Evolutionary conservation across 1,139 yeast species (phyloP).

Genomic region (Fermentozyma sake): DNA sequence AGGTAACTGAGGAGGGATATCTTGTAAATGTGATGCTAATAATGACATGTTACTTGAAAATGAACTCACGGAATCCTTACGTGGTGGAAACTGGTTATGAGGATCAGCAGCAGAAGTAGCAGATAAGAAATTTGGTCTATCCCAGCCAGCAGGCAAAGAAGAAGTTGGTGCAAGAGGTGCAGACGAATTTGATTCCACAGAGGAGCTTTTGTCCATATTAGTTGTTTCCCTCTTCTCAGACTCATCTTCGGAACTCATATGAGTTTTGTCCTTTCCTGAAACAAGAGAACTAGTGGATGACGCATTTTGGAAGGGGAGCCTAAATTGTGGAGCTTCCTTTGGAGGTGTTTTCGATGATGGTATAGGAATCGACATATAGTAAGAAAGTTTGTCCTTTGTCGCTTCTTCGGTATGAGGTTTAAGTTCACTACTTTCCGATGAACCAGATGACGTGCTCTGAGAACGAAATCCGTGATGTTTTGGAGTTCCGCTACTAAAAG

Average conservation of each 20-base stretch:
- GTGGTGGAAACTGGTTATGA: constrained; percentile 9
- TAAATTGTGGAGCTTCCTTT: constrained; percentile 45
- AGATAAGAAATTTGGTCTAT: constrained; percentile 10
- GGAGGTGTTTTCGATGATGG: constrained; percentile 18
- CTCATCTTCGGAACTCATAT: no score
- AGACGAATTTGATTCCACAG: no score
- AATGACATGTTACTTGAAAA: constrained; percentile 28
- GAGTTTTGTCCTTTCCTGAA: no score
- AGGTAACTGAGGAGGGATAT: constrained; percentile 53
- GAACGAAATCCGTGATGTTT: background rate
- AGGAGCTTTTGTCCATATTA: no score
- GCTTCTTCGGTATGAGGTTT: constrained; percentile 3
- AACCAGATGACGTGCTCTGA: constrained; percentile 3
- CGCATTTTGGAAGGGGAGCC: constrained; percentile 61
- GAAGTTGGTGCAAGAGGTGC: no score
- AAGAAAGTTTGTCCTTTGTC: constrained; percentile 5
- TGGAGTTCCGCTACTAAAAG: constrained; percentile 1
- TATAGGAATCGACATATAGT: constrained; percentile 21
- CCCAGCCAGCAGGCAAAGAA: no score
- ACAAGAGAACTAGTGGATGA: constrained; percentile 3
- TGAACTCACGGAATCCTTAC: constrained; percentile 30
- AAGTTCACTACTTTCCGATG: constrained; percentile 6
- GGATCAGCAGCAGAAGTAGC: constrained; percentile 20
- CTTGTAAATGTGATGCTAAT: constrained; percentile 32
- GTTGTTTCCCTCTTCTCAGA: no score